phyloP scores from a whole-genome alignment of 176 grass and related monocot genomes.

The Oryza glumipatula region DNA sequence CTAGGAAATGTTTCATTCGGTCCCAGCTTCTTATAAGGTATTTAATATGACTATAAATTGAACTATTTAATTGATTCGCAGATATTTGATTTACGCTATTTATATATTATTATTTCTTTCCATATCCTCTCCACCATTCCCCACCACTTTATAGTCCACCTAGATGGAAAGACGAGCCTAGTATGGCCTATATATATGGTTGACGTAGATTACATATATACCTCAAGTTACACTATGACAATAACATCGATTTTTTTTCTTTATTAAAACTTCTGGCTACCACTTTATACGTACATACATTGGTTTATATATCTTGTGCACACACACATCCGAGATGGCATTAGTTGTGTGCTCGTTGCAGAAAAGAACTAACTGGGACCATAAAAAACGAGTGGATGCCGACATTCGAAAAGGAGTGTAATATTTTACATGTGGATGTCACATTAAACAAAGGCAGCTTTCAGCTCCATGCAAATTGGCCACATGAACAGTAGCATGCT shows the following conservation, averaged over 20 bases:
- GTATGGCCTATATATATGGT: neutral
- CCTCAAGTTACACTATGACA: neutral
- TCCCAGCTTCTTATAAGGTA: too few species aligned
- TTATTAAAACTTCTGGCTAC: neutral
- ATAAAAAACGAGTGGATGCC: conserved; percentile 24
- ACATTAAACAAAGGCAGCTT: conserved; percentile 37
- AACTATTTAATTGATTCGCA: too few species aligned
- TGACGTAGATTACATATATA: neutral
- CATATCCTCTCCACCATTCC: too few species aligned
- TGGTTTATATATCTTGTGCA: neutral
- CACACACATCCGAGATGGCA: neutral
- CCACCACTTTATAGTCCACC: too few species aligned
- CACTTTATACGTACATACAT: too few species aligned
- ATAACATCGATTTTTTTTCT: neutral
- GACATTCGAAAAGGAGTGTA: conserved; percentile 44
- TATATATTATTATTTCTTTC: too few species aligned
- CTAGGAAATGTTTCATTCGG: too few species aligned
- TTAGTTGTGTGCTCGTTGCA: neutral
- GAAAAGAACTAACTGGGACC: neutral
- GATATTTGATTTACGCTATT: too few species aligned
- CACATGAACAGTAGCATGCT: conserved; percentile 57
- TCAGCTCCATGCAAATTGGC: conserved; percentile 29
- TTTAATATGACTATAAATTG: too few species aligned
- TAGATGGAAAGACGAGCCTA: too few species aligned
- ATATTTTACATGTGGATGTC: conserved; percentile 8